Evolutionary conservation across 192 early-diverging fungal genomes (phyloP), one percentile per base, ranked within the genome.

Genomic region (Linnemannia exigua): DNA sequence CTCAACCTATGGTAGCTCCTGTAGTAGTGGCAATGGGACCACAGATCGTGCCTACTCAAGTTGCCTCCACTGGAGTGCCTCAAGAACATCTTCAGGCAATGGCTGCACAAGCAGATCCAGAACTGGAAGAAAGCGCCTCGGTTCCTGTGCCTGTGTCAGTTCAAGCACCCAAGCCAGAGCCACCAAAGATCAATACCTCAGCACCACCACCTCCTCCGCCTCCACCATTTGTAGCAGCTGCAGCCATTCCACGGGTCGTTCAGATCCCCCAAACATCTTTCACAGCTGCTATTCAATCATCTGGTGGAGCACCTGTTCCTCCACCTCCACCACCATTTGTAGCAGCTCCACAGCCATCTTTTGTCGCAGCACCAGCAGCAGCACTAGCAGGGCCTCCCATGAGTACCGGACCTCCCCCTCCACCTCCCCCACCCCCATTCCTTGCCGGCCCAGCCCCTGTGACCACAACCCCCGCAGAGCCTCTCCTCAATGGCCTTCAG

Each of bases 151-250:
- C 67, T 19, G 36, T 16, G 5, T 28, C 63, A 73, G 14, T n/a
- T 1, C 51, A 38, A 28, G 16, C 70, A 58, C 15, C 36, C 9
- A 44, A 25, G 36, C 3, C 46, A 47, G 61, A 44, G 17, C 47
- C 74, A 2, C 16, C 35, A n/a, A 3, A 12, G 47, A 44, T 44
- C 25, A 68, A 33, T 35, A 54, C 54, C 28, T 72, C 78, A 28
- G 76, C 86, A 12, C 76, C 80, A 22, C 73, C 87, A 6, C 74
- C 87, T n/a, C 79, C 78, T 41, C 69, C 84, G 31, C 82, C 82
- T 17, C 74, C 74, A n/a, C 82, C 76, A 35, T 48, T 76, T 48
- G 7, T 44, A 19, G 35, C 46, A 25, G 41, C 3, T 44, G 58
- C 14, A 20, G 3, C 5, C 8, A 41, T 12, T 38, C 28, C 75